Percentiles rank a stretch among this genome's conserved stretches.
phyloP scores from a whole-genome alignment of 2,329 filamentous ascomycete genomes.

The Huntiella omanensis region DNA sequence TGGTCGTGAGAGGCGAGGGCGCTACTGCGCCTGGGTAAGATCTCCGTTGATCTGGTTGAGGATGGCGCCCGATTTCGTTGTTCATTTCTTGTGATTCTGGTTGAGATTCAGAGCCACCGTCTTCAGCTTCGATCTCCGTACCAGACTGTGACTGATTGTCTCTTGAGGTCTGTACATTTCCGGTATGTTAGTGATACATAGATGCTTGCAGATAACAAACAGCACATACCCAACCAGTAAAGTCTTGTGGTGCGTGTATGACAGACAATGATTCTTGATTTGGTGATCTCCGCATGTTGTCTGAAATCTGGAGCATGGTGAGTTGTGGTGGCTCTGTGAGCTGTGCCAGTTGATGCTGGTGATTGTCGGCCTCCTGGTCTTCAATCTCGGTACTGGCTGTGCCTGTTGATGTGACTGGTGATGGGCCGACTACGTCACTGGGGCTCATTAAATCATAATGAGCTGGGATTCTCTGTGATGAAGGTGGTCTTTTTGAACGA shows the following conservation, averaged over 20 bases:
- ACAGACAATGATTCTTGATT: conserved; percentile 74
- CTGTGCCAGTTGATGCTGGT: conserved; percentile 15
- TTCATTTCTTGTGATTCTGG: no score
- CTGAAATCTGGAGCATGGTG: conserved; percentile 32
- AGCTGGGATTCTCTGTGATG: conserved; percentile 28
- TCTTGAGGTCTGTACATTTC: background rate
- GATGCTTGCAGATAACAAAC: no score
- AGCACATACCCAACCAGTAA: conserved; percentile 52
- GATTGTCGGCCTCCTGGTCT: conserved; percentile 50
- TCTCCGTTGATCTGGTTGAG: no score
- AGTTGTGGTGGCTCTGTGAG: conserved; percentile 11
- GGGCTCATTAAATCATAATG: conserved; percentile 41
- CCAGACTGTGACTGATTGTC: conserved; percentile 2
- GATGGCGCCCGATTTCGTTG: no score
- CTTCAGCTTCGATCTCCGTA: conserved; percentile 2
- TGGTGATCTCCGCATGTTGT: conserved; percentile 35
- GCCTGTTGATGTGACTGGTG: conserved; percentile 69
- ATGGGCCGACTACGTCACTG: conserved; percentile 57
- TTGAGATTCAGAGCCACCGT: background rate
- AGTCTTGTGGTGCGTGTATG: conserved; percentile 76
- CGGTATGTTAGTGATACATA: background rate
- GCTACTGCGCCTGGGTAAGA: conserved; percentile 12
- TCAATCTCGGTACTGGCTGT: conserved; percentile 74
- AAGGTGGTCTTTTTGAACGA: conserved; percentile 32
- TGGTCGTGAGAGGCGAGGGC: conserved; percentile 57